phyloP scores from a whole-genome alignment of 2,329 filamentous ascomycete genomes.

The Colletotrichum zoysiae region DNA sequence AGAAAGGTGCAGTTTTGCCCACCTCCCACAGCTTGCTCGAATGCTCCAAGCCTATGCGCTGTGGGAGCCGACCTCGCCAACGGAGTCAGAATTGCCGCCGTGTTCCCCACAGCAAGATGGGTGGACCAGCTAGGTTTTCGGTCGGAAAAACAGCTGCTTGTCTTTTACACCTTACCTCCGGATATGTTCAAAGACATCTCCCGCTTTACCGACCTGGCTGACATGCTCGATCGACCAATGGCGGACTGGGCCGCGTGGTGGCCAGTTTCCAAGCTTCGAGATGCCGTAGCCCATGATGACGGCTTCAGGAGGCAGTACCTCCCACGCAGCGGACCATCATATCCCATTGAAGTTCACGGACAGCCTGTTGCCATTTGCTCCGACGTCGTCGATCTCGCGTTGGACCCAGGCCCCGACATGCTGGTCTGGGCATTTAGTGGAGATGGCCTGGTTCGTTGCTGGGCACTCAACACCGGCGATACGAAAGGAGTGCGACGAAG shows the following conservation, averaged over 20 bases:
- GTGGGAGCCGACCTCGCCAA: slow-evolving; percentile 67
- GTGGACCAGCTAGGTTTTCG: background rate
- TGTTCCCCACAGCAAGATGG: slow-evolving; percentile 58
- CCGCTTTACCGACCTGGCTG: slow-evolving; percentile 23
- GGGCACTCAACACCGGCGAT: slow-evolving; percentile 48
- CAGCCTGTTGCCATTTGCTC: slow-evolving; percentile 49
- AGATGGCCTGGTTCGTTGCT: slow-evolving; percentile 51
- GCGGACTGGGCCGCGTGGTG: slow-evolving; percentile 43
- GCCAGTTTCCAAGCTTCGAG: slow-evolving; percentile 37
- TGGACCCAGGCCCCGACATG: slow-evolving; percentile 51
- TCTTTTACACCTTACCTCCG: slow-evolving; percentile 71
- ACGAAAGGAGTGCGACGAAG: slow-evolving; percentile 19
- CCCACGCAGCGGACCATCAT: slow-evolving; percentile 41
- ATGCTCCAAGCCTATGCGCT: slow-evolving; percentile 64
- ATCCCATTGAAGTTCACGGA: slow-evolving; percentile 50
- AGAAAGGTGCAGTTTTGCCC: slow-evolving; percentile 68
- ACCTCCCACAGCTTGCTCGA: slow-evolving; percentile 47
- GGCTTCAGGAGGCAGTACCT: slow-evolving; percentile 8
- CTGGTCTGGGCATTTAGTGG: slow-evolving; percentile 52
- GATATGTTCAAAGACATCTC: slow-evolving; percentile 63
- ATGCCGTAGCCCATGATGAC: background rate
- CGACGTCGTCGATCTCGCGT: slow-evolving; percentile 50
- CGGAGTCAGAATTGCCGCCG: slow-evolving; percentile 70
- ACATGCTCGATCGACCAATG: slow-evolving; percentile 28
- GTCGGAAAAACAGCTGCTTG: slow-evolving; percentile 56